Conservation (phyloP, 345 rosid species). For the rapeseed (Brassica napus) region Da-Ae NC_063450.1:37465501-37466000, state of each 20-base stretch:
- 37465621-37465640: neutral
- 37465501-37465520: too few relatives aligned
- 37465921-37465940: neutral
- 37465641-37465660: neutral
- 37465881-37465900: neutral
- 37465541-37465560: neutral
- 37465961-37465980: neutral
- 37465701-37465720: neutral
- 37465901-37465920: neutral
- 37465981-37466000: conserved; percentile 15
- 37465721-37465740: neutral
- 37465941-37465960: neutral
- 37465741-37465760: neutral
- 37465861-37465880: neutral
- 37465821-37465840: too few relatives aligned
- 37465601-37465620: neutral
- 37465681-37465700: neutral
- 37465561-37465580: neutral
- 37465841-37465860: neutral
- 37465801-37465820: too few relatives aligned
- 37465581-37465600: neutral
- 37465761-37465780: neutral
- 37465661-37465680: neutral
- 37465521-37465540: too few relatives aligned
- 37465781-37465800: too few relatives aligned